Evolutionary conservation across 2,329 filamentous ascomycete species (phyloP), one percentile per base, ranked within the genome.

Genomic region (Sarocladiaceae sp.): DNA sequence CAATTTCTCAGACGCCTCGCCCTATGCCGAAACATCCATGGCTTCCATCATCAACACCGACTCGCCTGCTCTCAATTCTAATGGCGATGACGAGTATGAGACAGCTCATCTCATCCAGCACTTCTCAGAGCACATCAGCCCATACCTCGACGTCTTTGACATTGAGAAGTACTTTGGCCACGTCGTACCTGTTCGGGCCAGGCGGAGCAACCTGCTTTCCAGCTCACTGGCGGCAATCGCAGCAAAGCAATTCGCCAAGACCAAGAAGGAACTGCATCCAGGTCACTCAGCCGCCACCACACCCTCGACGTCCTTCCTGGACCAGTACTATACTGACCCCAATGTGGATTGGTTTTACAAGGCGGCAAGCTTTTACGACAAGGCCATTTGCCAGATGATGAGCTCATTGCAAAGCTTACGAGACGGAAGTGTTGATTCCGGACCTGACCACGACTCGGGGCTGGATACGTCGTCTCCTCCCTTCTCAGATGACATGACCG

Each of bases 301-400:
- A 12, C 47, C 47, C 6, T 36, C 29, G 15, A 26, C 17, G 18
- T 54, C 54, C 15, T 47, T 53, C 50, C 42, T 56, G 7, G 50
- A 54, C 36, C 33, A 53, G 25, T 52, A 52, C 31, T 53, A 36
- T 23, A 28, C 15, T 10, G 47, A 50, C 26, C 18, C 29, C 8
- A 39, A 42, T 33, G 40, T 53, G 25, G 56, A 58, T 26, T 58
- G 56, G 56, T 58, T 56, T 39, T 58, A 57, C 36, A 55, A 57
- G 31, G 55, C 57, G 10, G 57, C 57, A n/a, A 58, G 57, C 25
- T 58, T 58, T 33, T 57, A 58, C 18, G 55, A 57, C 50, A 58
- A 56, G 31, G 57, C 57, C 8, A 58, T 58, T 13, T 40, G 53
- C 2, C 54, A 58, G 36, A 58, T 58, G 55, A 55, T 58, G 52